Evolutionary conservation across 805 yeast genomes (phyloP).

Genomic region (Scheffersomyces stipitis): DNA sequence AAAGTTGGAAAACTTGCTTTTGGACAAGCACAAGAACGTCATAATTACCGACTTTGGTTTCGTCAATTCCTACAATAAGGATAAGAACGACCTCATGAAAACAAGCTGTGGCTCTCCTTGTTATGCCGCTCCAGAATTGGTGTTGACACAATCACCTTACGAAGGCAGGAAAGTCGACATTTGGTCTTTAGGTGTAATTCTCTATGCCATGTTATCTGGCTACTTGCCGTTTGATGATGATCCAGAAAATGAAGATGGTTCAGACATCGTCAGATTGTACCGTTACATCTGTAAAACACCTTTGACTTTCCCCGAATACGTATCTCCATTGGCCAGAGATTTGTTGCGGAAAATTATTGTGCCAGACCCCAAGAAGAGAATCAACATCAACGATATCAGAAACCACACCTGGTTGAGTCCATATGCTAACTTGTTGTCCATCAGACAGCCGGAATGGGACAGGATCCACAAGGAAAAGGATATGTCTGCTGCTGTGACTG

Average conservation of each 20-base stretch:
- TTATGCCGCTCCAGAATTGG: slow-evolving; percentile 97
- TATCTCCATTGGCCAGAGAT: slow-evolving; percentile 89
- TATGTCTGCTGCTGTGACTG: slow-evolving; percentile 4
- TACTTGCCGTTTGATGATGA: slow-evolving; percentile 98
- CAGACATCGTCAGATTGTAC: slow-evolving; percentile 86
- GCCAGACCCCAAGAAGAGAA: slow-evolving; percentile 78
- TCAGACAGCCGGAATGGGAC: slow-evolving; percentile 92
- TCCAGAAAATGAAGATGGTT: slow-evolving; percentile 93
- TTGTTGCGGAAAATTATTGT: slow-evolving; percentile 80
- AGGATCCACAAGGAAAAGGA: slow-evolving; percentile 38
- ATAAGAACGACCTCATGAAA: slow-evolving; percentile 74
- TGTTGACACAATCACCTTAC: slow-evolving; percentile 81
- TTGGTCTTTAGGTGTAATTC: slow-evolving; percentile 95
- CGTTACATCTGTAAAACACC: slow-evolving; percentile 90
- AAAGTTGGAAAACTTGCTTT: slow-evolving; percentile 68
- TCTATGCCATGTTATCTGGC: slow-evolving; percentile 96
- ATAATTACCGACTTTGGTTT: slow-evolving; percentile 92
- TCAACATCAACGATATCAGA: slow-evolving; percentile 65
- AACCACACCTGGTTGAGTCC: slow-evolving; percentile 88
- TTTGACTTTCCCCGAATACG: slow-evolving; percentile 91
- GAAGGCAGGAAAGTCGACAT: slow-evolving; percentile 93
- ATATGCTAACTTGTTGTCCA: slow-evolving; percentile 76
- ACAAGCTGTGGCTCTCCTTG: slow-evolving; percentile 98
- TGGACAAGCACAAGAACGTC: slow-evolving; percentile 84
- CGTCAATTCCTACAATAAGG: slow-evolving; percentile 75